Base-by-base conservation (phyloP, 768 basidiomycete species). In the Neoboletus magnificus region DNA sequence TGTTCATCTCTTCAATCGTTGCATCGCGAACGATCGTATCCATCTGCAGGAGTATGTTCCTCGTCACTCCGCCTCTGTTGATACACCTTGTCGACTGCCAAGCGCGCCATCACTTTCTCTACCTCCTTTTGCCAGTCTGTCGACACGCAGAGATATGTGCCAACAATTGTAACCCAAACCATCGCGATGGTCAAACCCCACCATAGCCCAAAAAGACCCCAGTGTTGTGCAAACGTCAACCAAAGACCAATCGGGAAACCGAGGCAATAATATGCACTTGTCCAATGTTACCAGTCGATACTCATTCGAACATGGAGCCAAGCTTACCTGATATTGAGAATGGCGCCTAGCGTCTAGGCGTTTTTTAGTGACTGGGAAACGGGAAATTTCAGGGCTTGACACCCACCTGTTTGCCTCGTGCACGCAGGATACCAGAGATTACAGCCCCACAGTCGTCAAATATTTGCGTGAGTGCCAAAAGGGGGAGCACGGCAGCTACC, bases 171-270 rank as follows among this genome's bases (percentile, higher is more conserved):
- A n/a, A 63, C 51, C 64, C 58, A 64, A 27, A 32, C 11, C 65
- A 67, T 66, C 13, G 69, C 68, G 13, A 85, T 65, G 0, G 87
- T 88, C n/a, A 95, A 74, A 18, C 93, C 93, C 48, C 87, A 77
- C 94, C 93, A 97, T 6, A 97, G 75, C 0, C 94, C 94, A 32
- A 79, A 76, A 25, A 97, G 76, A 2, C 79, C 80, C 70, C 85
- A 77, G 46, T 79, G 66, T 7, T 66, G 70, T 55, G 75, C 74
- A 75, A 94, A 93, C 1, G 89, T 79, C 10, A 95, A 81, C 74
- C 81, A 90, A 35, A 93, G 72, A 2, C 91, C 93, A 51, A 91
- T 76, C 0, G 93, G 93, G 53, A 93, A 85, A 32, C 91, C 90
- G 53, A 93, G 74, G 52, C 88, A 74, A 65, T 94, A 93, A 70